A percentile compares a stretch with the other conserved stretches of the same genome.
These are phyloP conservation scores for Rhynchospora tenuis DNA, from an alignment of 176 grass and related monocot species.

Conservation along the genomic window DNA sequence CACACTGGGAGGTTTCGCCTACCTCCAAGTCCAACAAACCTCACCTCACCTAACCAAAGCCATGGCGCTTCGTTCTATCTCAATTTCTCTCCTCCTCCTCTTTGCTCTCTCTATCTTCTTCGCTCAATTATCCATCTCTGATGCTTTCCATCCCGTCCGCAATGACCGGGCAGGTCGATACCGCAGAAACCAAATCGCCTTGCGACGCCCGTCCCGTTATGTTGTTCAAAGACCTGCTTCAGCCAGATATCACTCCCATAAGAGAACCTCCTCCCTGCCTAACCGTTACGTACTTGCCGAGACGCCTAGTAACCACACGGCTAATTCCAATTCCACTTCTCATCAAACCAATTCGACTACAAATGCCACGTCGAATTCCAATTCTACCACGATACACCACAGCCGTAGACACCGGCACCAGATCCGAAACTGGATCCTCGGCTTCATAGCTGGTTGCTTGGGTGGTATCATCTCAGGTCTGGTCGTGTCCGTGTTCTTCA, in stretches of 20 bases:
- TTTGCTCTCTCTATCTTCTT: slow-evolving; percentile 1
- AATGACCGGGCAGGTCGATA: not conserved
- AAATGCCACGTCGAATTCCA: slow-evolving; percentile 16
- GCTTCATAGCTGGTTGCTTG: slow-evolving; percentile 44
- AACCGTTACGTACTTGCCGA: slow-evolving; percentile 46
- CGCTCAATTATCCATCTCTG: not conserved
- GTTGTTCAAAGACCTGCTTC: not conserved
- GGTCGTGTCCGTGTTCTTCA: slow-evolving; percentile 38
- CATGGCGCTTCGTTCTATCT: not conserved
- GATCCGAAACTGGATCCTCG: slow-evolving; percentile 52
- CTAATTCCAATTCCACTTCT: slow-evolving; percentile 1
- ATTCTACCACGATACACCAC: not conserved
- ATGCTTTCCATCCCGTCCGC: not conserved
- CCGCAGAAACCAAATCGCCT: not conserved
- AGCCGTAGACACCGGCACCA: slow-evolving; percentile 27
- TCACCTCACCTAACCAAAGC: not conserved
- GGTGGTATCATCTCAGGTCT: slow-evolving; percentile 42
- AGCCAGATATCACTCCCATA: slow-evolving; percentile 6
- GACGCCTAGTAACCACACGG: slow-evolving; percentile 3
- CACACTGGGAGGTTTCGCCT: not conserved
- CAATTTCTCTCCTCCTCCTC: not conserved
- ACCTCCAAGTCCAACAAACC: too few species aligned
- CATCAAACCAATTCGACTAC: slow-evolving; percentile 9
- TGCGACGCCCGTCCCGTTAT: not conserved
- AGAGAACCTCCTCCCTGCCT: slow-evolving; percentile 4